Conservation (phyloP, 805 yeast species). For the Metschnikowia rubicola region DNA sequence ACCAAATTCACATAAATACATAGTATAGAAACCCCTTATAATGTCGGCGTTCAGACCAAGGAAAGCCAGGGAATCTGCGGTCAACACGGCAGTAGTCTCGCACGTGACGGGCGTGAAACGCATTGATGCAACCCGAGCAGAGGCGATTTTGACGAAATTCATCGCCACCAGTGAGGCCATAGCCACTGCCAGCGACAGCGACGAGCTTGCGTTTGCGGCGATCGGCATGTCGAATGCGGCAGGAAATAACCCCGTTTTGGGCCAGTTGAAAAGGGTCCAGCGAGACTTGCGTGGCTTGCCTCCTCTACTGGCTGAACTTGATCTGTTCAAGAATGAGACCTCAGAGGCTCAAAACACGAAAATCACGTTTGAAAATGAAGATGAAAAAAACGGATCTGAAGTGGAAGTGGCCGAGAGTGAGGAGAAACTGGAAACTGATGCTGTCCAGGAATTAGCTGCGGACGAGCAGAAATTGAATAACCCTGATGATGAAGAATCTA, state of each 20-base stretch:
- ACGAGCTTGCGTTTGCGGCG: constrained; percentile 16
- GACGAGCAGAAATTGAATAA: not conserved
- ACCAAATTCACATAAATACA: not conserved
- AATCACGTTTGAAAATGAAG: constrained; percentile 24
- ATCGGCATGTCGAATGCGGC: constrained; percentile 32
- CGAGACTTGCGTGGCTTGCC: constrained; percentile 80
- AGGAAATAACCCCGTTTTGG: constrained; percentile 40
- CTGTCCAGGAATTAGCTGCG: not conserved
- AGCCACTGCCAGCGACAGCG: constrained; percentile 28
- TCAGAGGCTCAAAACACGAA: constrained; percentile 22
- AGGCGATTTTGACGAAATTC: constrained; percentile 41
- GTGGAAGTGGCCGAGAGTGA: constrained; percentile 7
- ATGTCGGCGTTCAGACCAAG: constrained; percentile 33
- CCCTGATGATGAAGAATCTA: not conserved
- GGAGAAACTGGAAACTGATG: constrained; percentile 7
- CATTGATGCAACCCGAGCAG: constrained; percentile 43
- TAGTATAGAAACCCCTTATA: not conserved
- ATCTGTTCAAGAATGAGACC: constrained; percentile 5
- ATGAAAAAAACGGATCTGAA: constrained; percentile 1
- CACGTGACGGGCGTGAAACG: constrained; percentile 27
- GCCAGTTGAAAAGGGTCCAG: constrained; percentile 71
- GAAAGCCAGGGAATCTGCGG: constrained; percentile 41
- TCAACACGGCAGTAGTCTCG: constrained; percentile 46
- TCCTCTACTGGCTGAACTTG: constrained; percentile 41
- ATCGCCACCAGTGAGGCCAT: constrained; percentile 37